Conservation (phyloP, 306 rosid species). For the Casuarina equisetifolia region DNA sequence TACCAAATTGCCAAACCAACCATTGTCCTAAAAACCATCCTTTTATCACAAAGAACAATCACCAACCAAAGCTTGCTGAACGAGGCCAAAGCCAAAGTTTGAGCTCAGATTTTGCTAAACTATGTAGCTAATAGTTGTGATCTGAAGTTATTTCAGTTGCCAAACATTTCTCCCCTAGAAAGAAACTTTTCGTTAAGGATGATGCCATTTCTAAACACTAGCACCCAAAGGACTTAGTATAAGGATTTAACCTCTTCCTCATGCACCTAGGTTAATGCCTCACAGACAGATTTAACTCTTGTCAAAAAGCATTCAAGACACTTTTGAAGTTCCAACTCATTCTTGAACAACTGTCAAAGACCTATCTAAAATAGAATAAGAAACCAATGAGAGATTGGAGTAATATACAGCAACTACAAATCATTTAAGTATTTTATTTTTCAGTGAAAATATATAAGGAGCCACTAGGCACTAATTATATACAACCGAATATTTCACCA, state of each 20-base stretch:
- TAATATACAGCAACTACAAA: neutral
- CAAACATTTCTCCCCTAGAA: neutral
- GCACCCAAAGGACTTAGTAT: neutral
- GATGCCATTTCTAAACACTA: neutral
- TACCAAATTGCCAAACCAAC: neutral
- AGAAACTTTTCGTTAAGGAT: neutral
- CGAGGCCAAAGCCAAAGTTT: neutral
- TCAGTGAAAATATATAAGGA: neutral
- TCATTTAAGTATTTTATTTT: neutral
- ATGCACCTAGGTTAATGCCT: neutral
- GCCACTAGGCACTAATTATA: neutral
- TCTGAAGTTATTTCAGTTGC: neutral
- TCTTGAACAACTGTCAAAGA: neutral
- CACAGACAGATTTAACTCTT: neutral
- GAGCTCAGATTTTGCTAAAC: neutral
- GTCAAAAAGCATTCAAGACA: neutral
- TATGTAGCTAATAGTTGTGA: neutral
- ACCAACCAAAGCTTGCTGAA: neutral
- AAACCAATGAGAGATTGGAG: neutral
- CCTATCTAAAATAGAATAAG: neutral
- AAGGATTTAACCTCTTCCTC: neutral
- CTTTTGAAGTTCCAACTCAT: neutral
- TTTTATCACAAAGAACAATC: neutral
- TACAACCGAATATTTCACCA: neutral
- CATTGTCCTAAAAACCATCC: slow-evolving; percentile 2